Conservation (phyloP, 148 eudicot genomes). For the Cornus kousa region DNA sequence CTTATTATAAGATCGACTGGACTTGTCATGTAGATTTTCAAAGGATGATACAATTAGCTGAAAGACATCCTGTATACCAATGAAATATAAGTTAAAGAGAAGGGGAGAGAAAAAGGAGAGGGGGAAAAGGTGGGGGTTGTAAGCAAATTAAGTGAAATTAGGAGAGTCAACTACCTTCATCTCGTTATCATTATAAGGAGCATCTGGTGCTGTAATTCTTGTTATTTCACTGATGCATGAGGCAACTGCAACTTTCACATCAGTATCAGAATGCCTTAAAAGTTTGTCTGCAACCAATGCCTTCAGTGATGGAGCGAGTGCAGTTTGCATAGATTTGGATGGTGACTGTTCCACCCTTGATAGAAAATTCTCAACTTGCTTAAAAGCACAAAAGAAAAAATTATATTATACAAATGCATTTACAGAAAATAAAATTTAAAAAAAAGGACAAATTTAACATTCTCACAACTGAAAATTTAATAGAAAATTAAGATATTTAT, state of each 20-base stretch:
- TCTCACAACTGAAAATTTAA: not conserved
- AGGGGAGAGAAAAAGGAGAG: not conserved
- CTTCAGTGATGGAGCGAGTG: constrained; percentile 62
- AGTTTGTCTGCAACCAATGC: constrained; percentile 66
- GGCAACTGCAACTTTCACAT: constrained; percentile 86
- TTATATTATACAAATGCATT: not conserved
- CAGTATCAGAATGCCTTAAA: constrained; percentile 59
- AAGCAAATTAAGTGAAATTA: not conserved
- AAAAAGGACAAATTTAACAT: not conserved
- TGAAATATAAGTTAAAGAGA: constrained; percentile 3
- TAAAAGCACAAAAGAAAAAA: constrained; percentile 13
- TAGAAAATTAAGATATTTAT: not conserved
- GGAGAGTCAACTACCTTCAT: constrained; percentile 64
- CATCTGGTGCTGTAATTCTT: constrained; percentile 96
- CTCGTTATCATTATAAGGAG: constrained; percentile 81
- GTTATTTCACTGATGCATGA: constrained; percentile 97
- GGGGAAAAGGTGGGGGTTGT: too few species aligned
- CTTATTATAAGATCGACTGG: constrained; percentile 58
- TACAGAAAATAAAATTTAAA: not conserved
- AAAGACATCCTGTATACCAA: constrained; percentile 62
- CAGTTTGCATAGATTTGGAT: constrained; percentile 61
- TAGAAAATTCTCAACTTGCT: constrained; percentile 64
- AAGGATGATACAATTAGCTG: constrained; percentile 87
- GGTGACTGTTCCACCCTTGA: constrained; percentile 89
- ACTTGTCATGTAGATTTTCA: constrained; percentile 64